These are phyloP conservation scores for Microstroma glucosiphilum DNA, from an alignment of 1,284 basidiomycete species.

Conservation along the genomic window DNA sequence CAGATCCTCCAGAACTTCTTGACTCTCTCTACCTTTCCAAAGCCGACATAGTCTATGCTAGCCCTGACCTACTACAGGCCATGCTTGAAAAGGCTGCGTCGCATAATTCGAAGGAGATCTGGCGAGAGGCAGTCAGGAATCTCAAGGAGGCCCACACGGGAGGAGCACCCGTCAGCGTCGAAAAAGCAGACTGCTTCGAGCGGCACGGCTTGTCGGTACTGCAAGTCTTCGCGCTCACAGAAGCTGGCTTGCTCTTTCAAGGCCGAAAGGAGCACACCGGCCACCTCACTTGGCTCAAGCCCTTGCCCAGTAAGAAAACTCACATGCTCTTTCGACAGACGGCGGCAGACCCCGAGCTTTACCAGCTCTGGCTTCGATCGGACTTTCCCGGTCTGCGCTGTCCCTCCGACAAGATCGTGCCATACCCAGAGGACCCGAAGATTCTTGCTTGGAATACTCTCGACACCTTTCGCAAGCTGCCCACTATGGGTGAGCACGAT, in stretches of 20 bases:
- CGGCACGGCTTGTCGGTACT: background rate
- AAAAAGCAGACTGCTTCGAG: conserved; percentile 1
- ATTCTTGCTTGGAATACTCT: background rate
- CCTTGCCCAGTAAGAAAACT: background rate
- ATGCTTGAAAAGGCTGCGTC: conserved; percentile 3
- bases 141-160: conserved; percentile 3
- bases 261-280: conserved; percentile 2
- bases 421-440: background rate
- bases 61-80: background rate
- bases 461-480: conserved; percentile 5
- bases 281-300: conserved; percentile 5
- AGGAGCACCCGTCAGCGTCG: conserved; percentile 3
- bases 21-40: background rate
- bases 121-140: background rate
- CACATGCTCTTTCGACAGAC: background rate
- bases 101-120: background rate
- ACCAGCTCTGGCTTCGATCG: background rate
- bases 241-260: background rate
- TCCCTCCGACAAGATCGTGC: background rate
- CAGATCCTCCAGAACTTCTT: background rate
- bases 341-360: background rate
- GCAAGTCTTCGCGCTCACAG: conserved; percentile 1
- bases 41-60: conserved; percentile 1
- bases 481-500: background rate
- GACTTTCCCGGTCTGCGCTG: background rate